These are phyloP conservation scores for Nelumbo lutea DNA, from an alignment of 164 flowering plant genomes.

Conservation along the genomic window DNA sequence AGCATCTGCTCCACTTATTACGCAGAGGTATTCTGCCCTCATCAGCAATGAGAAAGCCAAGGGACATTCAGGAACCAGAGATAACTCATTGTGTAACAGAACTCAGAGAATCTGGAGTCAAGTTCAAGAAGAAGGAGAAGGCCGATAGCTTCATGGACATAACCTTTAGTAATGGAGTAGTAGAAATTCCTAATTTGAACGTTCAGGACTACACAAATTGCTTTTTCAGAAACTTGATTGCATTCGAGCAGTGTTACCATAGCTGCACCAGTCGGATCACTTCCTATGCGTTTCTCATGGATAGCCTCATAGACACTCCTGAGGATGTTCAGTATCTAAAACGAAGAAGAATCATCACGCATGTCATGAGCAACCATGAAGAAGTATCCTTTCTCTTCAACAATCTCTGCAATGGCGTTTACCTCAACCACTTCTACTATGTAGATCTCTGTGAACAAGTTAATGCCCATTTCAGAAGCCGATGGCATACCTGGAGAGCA, in stretches of 20 bases:
- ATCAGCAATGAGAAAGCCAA: neutral
- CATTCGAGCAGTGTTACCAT: slow-evolving; percentile 12
- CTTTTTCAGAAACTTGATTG: slow-evolving; percentile 10
- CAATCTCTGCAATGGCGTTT: slow-evolving; percentile 5
- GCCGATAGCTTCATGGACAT: slow-evolving; percentile 1
- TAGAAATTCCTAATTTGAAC: slow-evolving; percentile 5
- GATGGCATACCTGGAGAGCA: slow-evolving; percentile 18
- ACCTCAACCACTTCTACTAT: neutral
- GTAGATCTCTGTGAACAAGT: slow-evolving; percentile 6
- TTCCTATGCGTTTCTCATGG: slow-evolving; percentile 10
- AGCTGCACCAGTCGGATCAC: neutral
- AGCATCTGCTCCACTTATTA: too few relatives aligned
- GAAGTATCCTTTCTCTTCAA: slow-evolving; percentile 6
- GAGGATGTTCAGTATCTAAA: slow-evolving; percentile 9
- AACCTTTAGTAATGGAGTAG: slow-evolving; percentile 7
- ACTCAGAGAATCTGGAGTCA: slow-evolving; percentile 11
- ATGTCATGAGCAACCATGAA: slow-evolving; percentile 1
- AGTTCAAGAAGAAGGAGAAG: neutral
- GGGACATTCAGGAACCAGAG: neutral
- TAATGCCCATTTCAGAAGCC: slow-evolving; percentile 2
- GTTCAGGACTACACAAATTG: neutral
- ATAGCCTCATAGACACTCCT: slow-evolving; percentile 3
- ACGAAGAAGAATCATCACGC: slow-evolving; percentile 1
- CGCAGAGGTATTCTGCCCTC: neutral
- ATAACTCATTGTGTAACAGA: slow-evolving; percentile 7